phyloP scores from a whole-genome alignment of 129 eudicot genomes.

The Kitagawia praeruptora region DNA sequence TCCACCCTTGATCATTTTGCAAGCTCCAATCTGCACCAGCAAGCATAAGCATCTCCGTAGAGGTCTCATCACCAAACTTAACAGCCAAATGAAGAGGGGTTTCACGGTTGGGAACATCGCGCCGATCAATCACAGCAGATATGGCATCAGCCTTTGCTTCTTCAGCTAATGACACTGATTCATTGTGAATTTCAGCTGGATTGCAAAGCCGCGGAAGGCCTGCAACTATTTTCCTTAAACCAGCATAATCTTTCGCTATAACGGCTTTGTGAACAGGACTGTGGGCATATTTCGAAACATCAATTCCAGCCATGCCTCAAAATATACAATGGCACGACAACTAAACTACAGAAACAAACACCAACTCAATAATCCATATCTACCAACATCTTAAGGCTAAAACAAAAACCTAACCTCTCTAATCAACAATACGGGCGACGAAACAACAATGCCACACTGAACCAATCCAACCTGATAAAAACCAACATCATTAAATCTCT shows the following conservation, averaged over 20 bases:
- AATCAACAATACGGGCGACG: background rate
- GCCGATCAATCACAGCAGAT: conserved; percentile 33
- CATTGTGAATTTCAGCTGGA: conserved; percentile 24
- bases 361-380: conserved; percentile 13
- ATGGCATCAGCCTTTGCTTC: conserved; percentile 38
- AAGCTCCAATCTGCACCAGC: conserved; percentile 56
- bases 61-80: conserved; percentile 24
- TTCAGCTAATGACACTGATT: conserved; percentile 28
- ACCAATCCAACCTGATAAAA: conserved; percentile 15
- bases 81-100: conserved; percentile 52
- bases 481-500: background rate
- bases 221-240: conserved; percentile 20
- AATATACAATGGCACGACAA: background rate
- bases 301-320: conserved; percentile 27
- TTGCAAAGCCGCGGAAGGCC: conserved; percentile 33
- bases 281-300: conserved; percentile 33
- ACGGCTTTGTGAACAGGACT: conserved; percentile 43
- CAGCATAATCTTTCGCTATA: conserved; percentile 25
- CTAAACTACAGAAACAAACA: conserved; percentile 1
- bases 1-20: conserved; percentile 45
- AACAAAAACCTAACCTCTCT: background rate
- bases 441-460: background rate
- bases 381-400: background rate
- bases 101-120: conserved; percentile 42
- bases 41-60: conserved; percentile 34